Conservation (phyloP, 176 grass and related monocot genomes). For the Oryza rufipogon region DNA sequence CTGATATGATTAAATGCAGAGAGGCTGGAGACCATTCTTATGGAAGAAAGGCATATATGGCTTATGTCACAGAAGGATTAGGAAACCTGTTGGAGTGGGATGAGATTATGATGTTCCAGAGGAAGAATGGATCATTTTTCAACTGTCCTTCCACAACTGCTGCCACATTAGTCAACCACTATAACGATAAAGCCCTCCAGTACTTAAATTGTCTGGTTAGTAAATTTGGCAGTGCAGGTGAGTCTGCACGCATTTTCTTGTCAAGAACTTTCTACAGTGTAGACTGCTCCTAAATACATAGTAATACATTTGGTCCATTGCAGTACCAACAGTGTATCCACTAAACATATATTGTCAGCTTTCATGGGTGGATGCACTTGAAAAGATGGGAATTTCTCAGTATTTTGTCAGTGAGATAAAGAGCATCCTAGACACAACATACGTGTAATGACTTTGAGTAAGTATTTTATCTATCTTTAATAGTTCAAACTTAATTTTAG, state of each 20-base stretch:
- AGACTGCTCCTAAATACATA: constrained; percentile 8
- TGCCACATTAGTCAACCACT: constrained; percentile 42
- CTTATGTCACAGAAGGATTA: constrained; percentile 75
- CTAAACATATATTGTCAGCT: constrained; percentile 51
- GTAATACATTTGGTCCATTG: not conserved
- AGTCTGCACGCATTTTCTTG: not conserved
- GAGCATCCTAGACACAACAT: constrained; percentile 58
- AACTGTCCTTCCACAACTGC: constrained; percentile 73
- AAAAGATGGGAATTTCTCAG: constrained; percentile 62
- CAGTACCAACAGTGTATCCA: constrained; percentile 63
- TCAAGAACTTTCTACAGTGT: not conserved
- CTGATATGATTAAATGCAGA: constrained; percentile 44
- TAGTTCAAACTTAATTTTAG: constrained; percentile 22
- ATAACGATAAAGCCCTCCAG: constrained; percentile 59
- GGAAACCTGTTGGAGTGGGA: constrained; percentile 53
- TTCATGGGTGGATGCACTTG: constrained; percentile 63
- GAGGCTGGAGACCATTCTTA: constrained; percentile 33
- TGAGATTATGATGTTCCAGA: constrained; percentile 66
- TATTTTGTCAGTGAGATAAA: constrained; percentile 63
- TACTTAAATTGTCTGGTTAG: constrained; percentile 60
- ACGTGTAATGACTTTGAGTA: constrained; percentile 44
- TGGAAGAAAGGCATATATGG: constrained; percentile 65
- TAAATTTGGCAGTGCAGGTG: constrained; percentile 69
- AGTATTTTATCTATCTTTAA: not conserved
- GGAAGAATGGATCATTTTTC: constrained; percentile 76